Evolutionary conservation across 495 filamentous ascomycete species (phyloP), one percentile per base, ranked within the genome.

Genomic region (Tricharina praecox): DNA sequence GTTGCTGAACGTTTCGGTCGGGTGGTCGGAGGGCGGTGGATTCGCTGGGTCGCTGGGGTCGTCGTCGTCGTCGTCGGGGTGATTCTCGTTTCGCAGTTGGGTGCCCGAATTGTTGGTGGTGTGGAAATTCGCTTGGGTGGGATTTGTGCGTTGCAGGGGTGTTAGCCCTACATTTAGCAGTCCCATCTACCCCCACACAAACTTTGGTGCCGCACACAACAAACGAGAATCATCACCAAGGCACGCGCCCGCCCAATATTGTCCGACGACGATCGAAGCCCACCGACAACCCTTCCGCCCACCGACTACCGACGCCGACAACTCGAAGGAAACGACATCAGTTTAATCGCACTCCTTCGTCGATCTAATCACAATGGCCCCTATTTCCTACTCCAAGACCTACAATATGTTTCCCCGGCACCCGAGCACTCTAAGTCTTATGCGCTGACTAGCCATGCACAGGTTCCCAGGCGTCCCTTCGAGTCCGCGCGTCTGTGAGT

Each of bases 401-500:
- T 88, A 92, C 69, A 94, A 92, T 59, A 59, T 78, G 82, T 93
- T 72, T 80, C 85, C 61, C 44, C 32, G 32, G 23, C 24, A 19
- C 36, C 16, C 34, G 40, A 30, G 10, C 23, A 48, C 50, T 45
- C 25, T 48, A 16, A 19, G n/a, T 39, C 50, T 21, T 30, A 15
- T 37, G 32, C n/a, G n/a, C 55, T 59, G 36, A 60, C 53, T 48
- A 20, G 18, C n/a, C 11, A 10, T 52, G 36, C 51, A 57, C 58
- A 61, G 58, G 58, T 61, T 44, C 58, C 58, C 9, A 66, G 69
- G 64, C 70, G 72, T 58, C 72, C 90, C 60, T 97, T 92, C 77
- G 90, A 97, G 82, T 88, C 85, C 65, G 90, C 90, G 68, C 92
- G 90, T 80, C 78, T 97, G 90, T 96, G 76, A 81, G 86, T 85